Evolutionary conservation across 2,329 filamentous ascomycete genomes (phyloP), one percentile per base, ranked within the genome.

Genomic region (Neonectria faginata): DNA sequence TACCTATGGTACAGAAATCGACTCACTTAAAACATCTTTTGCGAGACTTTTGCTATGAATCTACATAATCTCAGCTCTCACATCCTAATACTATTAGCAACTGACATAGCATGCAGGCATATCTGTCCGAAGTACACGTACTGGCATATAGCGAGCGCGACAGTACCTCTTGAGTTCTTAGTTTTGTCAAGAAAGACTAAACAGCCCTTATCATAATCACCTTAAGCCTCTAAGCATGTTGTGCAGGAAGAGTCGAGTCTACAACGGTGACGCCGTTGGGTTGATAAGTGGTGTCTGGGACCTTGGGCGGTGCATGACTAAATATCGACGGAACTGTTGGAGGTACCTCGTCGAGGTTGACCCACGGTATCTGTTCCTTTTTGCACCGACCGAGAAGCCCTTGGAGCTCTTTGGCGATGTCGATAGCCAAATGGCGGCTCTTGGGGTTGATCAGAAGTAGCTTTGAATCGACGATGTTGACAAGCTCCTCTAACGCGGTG

Each of bases 331-430:
- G 55, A 18, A 39, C 29, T 33, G 44, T 20, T 57, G 44, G 55
- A 45, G 41, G 55, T 31, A n/a, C 36, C 22, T 45, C 44, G 11
- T 57, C 39, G 25, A 39, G 22, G 27, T 57, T 47, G 27, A 50
- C 47, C 45, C 45, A 54, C 20, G n/a, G 48, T 31, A 5, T 47
- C 27, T 54, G 44, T 45, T 25, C 12, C 31, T 61, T 31, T 22
- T 22, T 61, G 36, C 53, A 64, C 57, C 57, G 47, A 57, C 53
- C 20, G 41, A 51, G 52, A 31, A 57, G 41, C 54, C 54, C 54
- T 47, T 57, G 42, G 6, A 57, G n/a, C 42, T 57, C 54, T 57
- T 57, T 42, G 27, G 41, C 20, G 27, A 57, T 48, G 9, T 27
- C 50, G n/a, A 10, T 20, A 36, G 50, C 48, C 39, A 29, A 4